Conservation (phyloP, 176 grass and related monocot genomes). For the Rhipidocladum racemiflorum region DNA sequence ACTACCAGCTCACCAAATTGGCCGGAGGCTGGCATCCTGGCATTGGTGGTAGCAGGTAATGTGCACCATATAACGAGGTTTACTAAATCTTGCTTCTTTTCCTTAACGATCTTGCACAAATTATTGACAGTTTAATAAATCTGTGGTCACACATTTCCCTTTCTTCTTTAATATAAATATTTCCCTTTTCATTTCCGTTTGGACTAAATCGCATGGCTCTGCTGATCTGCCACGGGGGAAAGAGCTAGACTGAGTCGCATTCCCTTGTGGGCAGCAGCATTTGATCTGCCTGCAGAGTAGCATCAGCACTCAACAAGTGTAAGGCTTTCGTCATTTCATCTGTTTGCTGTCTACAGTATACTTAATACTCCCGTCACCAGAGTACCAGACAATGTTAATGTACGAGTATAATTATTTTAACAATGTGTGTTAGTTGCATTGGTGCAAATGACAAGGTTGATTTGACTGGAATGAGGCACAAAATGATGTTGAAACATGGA, state of each 20-base stretch:
- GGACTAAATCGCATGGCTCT: neutral
- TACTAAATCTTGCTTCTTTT: neutral
- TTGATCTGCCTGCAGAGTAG: neutral
- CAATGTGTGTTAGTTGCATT: neutral
- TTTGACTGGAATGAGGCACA: neutral
- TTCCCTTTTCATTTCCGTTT: neutral
- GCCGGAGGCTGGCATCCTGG: constrained; percentile 6
- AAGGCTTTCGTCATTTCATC: neutral
- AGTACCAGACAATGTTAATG: neutral
- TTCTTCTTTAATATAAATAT: neutral
- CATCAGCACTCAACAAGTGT: neutral
- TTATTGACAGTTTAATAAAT: neutral
- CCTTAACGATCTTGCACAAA: neutral
- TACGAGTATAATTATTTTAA: neutral
- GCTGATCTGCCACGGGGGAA: neutral
- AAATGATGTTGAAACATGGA: neutral
- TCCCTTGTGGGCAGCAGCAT: neutral
- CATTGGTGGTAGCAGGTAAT: neutral
- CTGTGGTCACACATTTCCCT: constrained; percentile 9
- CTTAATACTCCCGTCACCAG: neutral
- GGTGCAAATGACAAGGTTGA: neutral
- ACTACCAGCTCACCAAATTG: neutral
- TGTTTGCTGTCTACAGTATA: neutral
- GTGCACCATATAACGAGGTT: neutral
- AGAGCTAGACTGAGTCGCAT: constrained; percentile 5